Evolutionary conservation across 805 yeast genomes (phyloP), one percentile per base, ranked within the genome.

Genomic region (Aciculoconidium aculeatum): DNA sequence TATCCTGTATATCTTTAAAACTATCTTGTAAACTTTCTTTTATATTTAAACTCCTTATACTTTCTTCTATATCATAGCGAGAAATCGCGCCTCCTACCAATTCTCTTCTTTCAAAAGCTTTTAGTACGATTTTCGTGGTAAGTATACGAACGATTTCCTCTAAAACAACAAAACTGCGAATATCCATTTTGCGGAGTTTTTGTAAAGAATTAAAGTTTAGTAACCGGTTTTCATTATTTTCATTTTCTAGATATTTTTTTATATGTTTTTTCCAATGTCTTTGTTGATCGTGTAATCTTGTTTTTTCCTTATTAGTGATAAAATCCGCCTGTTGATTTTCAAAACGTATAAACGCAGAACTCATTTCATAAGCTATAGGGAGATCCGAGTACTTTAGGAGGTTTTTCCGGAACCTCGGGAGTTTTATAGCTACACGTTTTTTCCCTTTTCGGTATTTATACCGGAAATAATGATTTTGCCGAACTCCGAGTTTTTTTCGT

Each of bases 291-390:
- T 33, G 30, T 3, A 16, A 13, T 8, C 28, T 26, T 4, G 29
- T 10, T 6, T 32, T 32, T 21, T 56, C 64, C 15, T 40, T 42
- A 9, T 31, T 32, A 6, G 42, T 34, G 7, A 61, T 36, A 23
- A 38, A 21, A 8, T 39, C 38, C 27, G 61, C 49, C 27, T 65
- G 64, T 2, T 40, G 39, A 17, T 70, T 70, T 39, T 77, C 83
- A 37, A 67, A 44, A 5, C 49, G 44, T 1, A 69, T 42, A 32
- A 58, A 67, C 11, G 46, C 47, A 6, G 58, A 59, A 35, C 70
- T 66, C 57, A 76, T 58, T 40, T 77, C 83, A 35, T 58, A 50
- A 1, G 77, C 71, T 3, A 60, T 57, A 1, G 82, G 81, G 7
- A 76, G 49, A 8, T 70, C 69, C 16, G 53, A 49, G 42, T 70